These are phyloP conservation scores for Myxozyma sirexii DNA, from an alignment of 805 yeast genomes.

Conservation along the genomic window DNA sequence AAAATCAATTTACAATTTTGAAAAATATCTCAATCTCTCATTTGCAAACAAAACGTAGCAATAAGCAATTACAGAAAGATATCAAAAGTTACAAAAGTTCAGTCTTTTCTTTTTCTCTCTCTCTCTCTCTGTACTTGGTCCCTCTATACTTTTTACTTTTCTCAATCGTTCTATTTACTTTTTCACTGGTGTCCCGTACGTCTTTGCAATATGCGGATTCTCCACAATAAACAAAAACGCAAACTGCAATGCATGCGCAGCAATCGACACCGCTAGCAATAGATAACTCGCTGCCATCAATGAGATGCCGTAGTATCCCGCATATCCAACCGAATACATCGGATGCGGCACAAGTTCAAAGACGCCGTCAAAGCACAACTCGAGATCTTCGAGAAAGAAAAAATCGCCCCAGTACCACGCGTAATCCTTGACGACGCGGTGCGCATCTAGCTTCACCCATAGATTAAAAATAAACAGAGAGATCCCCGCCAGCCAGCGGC, in stretches of 20 bases:
- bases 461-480: constrained; percentile 68
- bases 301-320: constrained; percentile 85
- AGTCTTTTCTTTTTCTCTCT: not conserved
- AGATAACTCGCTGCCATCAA: constrained; percentile 73
- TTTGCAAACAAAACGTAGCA: too few relatives aligned
- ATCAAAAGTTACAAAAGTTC: too few relatives aligned
- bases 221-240: constrained; percentile 73
- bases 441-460: constrained; percentile 87
- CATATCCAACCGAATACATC: constrained; percentile 86
- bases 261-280: constrained; percentile 65
- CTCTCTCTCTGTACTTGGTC: too few relatives aligned
- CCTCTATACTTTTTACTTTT: too few relatives aligned
- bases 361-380: constrained; percentile 82
- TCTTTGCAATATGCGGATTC: constrained; percentile 84
- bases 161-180: not conserved
- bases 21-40: too few relatives aligned
- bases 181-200: constrained; percentile 45
- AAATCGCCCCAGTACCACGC: constrained; percentile 98
- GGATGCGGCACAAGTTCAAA: constrained; percentile 91
- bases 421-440: constrained; percentile 81
- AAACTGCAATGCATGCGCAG: constrained; percentile 79
- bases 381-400: constrained; percentile 72
- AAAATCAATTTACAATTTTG: too few relatives aligned
- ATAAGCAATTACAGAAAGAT: too few relatives aligned
- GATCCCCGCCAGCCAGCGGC: constrained; percentile 62